These are phyloP conservation scores for Quercus phellos DNA, from an alignment of 331 rosid species.

Conservation along the genomic window DNA sequence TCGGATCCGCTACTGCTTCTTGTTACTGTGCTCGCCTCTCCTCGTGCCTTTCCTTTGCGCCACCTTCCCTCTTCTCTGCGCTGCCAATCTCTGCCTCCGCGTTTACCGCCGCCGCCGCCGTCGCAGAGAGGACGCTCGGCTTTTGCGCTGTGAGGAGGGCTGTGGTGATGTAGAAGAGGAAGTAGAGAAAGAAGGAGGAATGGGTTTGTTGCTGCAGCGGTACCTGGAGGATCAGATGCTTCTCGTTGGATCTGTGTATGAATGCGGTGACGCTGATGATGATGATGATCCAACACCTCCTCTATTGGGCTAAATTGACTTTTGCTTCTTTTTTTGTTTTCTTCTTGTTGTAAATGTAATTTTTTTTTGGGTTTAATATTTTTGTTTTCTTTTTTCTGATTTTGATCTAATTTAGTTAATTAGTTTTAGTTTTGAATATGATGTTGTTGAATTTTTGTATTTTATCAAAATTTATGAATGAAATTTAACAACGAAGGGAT, in stretches of 20 bases:
- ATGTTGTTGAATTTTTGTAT: background rate
- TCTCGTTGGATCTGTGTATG: slow-evolving; percentile 73
- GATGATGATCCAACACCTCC: slow-evolving; percentile 20
- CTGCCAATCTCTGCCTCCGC: slow-evolving; percentile 56
- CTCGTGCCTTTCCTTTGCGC: slow-evolving; percentile 48
- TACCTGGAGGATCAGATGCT: slow-evolving; percentile 77
- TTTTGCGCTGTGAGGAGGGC: slow-evolving; percentile 73
- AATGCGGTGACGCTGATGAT: slow-evolving; percentile 49
- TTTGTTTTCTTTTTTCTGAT: background rate
- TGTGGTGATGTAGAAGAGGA: slow-evolving; percentile 28
- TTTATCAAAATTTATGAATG: too few species aligned
- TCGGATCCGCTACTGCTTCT: slow-evolving; percentile 48
- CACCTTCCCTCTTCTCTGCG: slow-evolving; percentile 60
- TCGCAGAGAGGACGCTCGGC: slow-evolving; percentile 29
- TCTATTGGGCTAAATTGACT: slow-evolving; percentile 17
- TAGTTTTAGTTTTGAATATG: too few species aligned
- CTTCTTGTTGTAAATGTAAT: background rate
- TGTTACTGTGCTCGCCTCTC: slow-evolving; percentile 53
- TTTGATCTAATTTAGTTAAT: background rate
- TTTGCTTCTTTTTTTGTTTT: background rate
- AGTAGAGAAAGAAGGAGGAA: slow-evolving; percentile 26
- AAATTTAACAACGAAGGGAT: too few species aligned
- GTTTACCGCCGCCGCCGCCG: slow-evolving; percentile 25
- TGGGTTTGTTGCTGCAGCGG: slow-evolving; percentile 58
- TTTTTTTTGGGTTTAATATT: background rate